A percentile compares a stretch with the other conserved stretches of the same genome.
Evolutionary conservation across 2,329 filamentous ascomycete species (phyloP).

Genomic region (Apiospora marii): DNA sequence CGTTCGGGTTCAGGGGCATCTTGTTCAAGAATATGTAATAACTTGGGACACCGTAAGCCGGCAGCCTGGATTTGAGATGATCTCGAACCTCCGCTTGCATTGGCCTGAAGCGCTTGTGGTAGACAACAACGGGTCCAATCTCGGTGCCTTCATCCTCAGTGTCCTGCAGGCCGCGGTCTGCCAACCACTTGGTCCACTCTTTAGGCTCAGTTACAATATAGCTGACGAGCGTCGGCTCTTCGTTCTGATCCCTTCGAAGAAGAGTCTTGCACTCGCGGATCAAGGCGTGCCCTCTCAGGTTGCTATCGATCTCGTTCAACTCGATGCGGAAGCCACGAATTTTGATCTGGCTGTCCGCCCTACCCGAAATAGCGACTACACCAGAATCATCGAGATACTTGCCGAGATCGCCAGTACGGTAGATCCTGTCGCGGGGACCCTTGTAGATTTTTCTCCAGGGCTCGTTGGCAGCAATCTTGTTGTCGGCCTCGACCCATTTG

Average conservation of each 20-base stretch:
- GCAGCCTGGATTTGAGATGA: slow-evolving; percentile 74
- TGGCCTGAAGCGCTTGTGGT: slow-evolving; percentile 52
- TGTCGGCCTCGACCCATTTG: slow-evolving; percentile 72
- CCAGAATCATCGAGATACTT: slow-evolving; percentile 43
- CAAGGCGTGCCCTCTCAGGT: slow-evolving; percentile 76
- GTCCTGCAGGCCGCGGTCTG: slow-evolving; percentile 61
- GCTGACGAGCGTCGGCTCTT: slow-evolving; percentile 86
- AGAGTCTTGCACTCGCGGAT: slow-evolving; percentile 88
- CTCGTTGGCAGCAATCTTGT: slow-evolving; percentile 56
- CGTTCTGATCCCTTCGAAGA: slow-evolving; percentile 81
- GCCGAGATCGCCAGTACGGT: slow-evolving; percentile 88
- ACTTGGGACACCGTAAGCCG: slow-evolving; percentile 78
- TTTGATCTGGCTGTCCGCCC: slow-evolving; percentile 91
- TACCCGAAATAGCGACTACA: slow-evolving; percentile 53
- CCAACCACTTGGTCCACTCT: slow-evolving; percentile 75
- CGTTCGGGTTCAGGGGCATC: slow-evolving; percentile 84
- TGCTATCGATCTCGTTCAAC: slow-evolving; percentile 88
- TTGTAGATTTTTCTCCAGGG: slow-evolving; percentile 82
- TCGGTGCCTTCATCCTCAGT: slow-evolving; percentile 59
- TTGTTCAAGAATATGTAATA: slow-evolving; percentile 76
- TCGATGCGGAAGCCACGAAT: slow-evolving; percentile 96
- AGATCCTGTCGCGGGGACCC: slow-evolving; percentile 85
- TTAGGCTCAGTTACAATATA: slow-evolving; percentile 87
- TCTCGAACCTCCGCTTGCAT: slow-evolving; percentile 65
- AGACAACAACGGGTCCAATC: slow-evolving; percentile 53